These are phyloP conservation scores for Corynespora cassiicola DNA, from an alignment of 2,329 filamentous ascomycete species.

Conservation along the genomic window DNA sequence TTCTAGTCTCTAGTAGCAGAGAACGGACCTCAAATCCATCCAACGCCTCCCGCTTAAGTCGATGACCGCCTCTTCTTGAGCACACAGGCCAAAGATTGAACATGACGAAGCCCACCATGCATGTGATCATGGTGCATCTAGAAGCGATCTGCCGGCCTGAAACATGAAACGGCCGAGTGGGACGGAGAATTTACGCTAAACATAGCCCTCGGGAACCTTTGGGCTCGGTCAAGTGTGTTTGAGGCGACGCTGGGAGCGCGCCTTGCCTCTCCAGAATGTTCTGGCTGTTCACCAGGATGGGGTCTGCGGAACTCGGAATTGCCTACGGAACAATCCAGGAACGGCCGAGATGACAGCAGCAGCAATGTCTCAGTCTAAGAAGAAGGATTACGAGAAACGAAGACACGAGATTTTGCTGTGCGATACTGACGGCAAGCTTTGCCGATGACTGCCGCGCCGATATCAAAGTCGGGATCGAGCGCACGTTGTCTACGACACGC, in stretches of 20 bases:
- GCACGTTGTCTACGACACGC: background rate
- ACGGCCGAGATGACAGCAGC: background rate
- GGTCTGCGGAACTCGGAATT: background rate
- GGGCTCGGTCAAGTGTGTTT: slow-evolving; percentile 3
- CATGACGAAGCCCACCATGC: slow-evolving; percentile 1
- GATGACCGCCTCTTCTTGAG: background rate
- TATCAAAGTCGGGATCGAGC: background rate
- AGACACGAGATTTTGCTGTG: background rate
- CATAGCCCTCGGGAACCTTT: slow-evolving; percentile 4
- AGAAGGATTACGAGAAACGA: background rate
- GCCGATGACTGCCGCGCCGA: background rate
- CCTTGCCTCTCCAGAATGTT: background rate
- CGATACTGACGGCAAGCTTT: background rate
- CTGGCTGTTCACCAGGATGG: background rate
- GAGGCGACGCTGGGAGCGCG: background rate
- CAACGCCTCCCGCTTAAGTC: too few relatives aligned
- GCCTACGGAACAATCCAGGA: background rate
- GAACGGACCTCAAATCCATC: too few relatives aligned
- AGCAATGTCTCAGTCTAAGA: background rate
- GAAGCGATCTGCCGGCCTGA: slow-evolving; percentile 3
- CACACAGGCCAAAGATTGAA: background rate
- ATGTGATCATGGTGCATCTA: background rate
- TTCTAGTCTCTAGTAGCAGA: too few relatives aligned
- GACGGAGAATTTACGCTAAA: slow-evolving; percentile 12
- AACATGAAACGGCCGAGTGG: slow-evolving; percentile 5